Conservation (phyloP, 2,329 filamentous ascomycete species). For the Aspergillus sergii region DNA sequence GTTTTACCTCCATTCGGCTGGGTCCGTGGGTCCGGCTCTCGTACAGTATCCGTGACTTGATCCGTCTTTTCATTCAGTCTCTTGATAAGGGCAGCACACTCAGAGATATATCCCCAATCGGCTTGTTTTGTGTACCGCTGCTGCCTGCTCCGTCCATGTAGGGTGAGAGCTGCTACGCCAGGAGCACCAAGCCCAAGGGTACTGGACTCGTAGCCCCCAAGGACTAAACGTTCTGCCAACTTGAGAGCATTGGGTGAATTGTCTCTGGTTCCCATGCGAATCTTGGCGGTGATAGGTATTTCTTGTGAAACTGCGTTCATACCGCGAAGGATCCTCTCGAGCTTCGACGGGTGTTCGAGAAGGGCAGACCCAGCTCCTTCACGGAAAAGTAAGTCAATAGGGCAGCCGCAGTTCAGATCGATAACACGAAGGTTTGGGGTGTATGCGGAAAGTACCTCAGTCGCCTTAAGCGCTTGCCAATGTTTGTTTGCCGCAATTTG, state of each 20-base stretch:
- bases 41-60: constrained; percentile 71
- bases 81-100: constrained; percentile 83
- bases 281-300: constrained; percentile 91
- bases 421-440: constrained; percentile 86
- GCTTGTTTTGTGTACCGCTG: constrained; percentile 89
- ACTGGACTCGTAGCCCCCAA: constrained; percentile 74
- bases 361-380: constrained; percentile 87
- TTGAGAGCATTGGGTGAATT: constrained; percentile 77
- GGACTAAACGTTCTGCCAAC: constrained; percentile 78
- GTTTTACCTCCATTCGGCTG: constrained; percentile 71
- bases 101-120: constrained; percentile 94
- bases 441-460: constrained; percentile 75
- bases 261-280: constrained; percentile 86
- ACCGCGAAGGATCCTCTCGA: constrained; percentile 91
- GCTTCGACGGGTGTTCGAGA: constrained; percentile 81
- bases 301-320: constrained; percentile 94
- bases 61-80: constrained; percentile 72
- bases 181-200: constrained; percentile 69
- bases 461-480: constrained; percentile 85
- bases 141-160: constrained; percentile 90
- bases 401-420: constrained; percentile 95
- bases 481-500: constrained; percentile 93
- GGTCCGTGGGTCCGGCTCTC: constrained; percentile 74
- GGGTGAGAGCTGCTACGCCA: constrained; percentile 90
- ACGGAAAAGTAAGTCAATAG: constrained; percentile 91